phyloP scores from a whole-genome alignment of 768 basidiomycete genomes.

The Piloderma croceum region DNA sequence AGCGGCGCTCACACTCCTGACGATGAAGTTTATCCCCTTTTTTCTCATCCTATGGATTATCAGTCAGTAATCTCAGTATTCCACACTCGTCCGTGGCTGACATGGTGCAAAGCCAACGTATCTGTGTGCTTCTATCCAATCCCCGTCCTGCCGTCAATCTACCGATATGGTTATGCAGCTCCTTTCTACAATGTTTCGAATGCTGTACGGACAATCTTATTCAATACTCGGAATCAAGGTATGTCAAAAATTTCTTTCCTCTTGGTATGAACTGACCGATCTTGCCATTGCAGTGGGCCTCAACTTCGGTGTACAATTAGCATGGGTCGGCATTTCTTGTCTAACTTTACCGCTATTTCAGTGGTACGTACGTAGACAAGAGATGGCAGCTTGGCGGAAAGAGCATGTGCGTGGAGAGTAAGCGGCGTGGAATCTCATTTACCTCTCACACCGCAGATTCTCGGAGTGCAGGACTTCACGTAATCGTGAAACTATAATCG shows the following conservation, averaged over 20 bases:
- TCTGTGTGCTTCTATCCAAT: conserved; percentile 55
- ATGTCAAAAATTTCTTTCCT: conserved; percentile 17
- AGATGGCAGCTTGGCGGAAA: conserved; percentile 17
- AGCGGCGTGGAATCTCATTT: neutral
- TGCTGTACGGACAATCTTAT: conserved; percentile 57
- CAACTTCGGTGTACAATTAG: conserved; percentile 56
- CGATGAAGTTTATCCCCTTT: conserved; percentile 44
- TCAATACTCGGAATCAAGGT: conserved; percentile 59
- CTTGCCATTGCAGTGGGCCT: conserved; percentile 44
- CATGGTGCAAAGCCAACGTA: conserved; percentile 41
- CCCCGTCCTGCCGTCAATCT: conserved; percentile 50
- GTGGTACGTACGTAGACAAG: conserved; percentile 29
- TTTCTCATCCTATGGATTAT: conserved; percentile 67
- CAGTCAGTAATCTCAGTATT: conserved; percentile 26
- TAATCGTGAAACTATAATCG: too few species aligned
- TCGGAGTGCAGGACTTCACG: too few species aligned
- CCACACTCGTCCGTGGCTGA: neutral
- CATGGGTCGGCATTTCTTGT: conserved; percentile 51
- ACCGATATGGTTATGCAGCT: conserved; percentile 60
- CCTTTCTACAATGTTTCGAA: conserved; percentile 70
- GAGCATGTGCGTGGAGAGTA: neutral
- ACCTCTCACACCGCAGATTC: too few species aligned
- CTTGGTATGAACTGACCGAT: neutral
- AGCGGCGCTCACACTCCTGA: conserved; percentile 51
- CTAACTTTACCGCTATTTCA: conserved; percentile 48